Evolutionary conservation across 208 protist species (phyloP).

Genomic region (Naegleria gruberi): DNA sequence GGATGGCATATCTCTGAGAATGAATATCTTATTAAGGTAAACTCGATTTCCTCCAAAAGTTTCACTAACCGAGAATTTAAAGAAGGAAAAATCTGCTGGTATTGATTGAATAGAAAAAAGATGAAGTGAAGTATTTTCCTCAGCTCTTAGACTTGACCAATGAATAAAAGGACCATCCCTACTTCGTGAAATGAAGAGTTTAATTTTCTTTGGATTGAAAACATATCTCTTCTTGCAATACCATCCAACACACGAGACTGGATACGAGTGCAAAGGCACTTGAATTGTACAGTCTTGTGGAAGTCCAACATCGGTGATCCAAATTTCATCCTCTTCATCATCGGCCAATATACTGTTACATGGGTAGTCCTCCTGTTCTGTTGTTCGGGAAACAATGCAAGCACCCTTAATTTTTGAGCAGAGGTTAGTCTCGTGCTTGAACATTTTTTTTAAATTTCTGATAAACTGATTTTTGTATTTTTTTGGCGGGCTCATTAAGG

Average conservation of each 20-base stretch:
- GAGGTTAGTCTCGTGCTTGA: background rate
- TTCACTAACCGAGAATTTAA: background rate
- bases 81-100: background rate
- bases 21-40: background rate
- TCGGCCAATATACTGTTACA: background rate
- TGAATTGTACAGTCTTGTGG: background rate
- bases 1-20: background rate
- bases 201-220: conserved; percentile 10
- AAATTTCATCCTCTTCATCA: background rate
- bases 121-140: background rate
- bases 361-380: background rate
- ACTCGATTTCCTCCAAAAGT: conserved; percentile 11
- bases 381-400: background rate
- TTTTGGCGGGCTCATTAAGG: too few relatives aligned
- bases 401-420: background rate
- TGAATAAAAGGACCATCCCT: background rate
- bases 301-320: background rate
- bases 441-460: background rate
- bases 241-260: background rate
- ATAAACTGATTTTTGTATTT: background rate
- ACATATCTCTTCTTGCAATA: conserved; percentile 11
- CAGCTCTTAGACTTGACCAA: background rate
- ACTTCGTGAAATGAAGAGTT: background rate
- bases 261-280: background rate
- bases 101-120: background rate